Evolutionary conservation across 2,329 filamentous ascomycete genomes (phyloP).

Genomic region (Shiraia bambusicola): DNA sequence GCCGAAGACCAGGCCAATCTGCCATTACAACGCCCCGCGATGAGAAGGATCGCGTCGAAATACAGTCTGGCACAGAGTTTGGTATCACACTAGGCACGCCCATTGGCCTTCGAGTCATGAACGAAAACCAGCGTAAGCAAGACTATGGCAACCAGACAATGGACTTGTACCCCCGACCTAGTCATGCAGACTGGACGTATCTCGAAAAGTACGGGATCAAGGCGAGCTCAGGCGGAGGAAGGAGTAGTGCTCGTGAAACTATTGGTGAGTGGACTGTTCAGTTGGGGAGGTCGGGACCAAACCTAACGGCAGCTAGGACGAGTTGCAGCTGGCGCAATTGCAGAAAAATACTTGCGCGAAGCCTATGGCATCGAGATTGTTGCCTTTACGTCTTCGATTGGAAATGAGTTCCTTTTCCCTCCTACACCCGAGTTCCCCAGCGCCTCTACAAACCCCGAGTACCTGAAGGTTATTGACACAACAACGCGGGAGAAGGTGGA

Average conservation of each 20-base stretch:
- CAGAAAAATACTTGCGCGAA: constrained; percentile 84
- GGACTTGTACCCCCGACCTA: constrained; percentile 86
- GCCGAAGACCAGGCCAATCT: constrained; percentile 84
- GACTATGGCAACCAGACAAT: constrained; percentile 91
- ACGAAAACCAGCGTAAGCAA: constrained; percentile 88
- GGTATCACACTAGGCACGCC: constrained; percentile 89
- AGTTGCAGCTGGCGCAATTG: constrained; percentile 87
- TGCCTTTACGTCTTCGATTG: constrained; percentile 85
- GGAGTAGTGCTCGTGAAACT: constrained; percentile 91
- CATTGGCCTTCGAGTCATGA: constrained; percentile 82
- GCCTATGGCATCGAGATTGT: constrained; percentile 88
- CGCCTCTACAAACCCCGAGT: constrained; percentile 73
- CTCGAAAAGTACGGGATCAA: constrained; percentile 96
- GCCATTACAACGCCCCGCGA: constrained; percentile 88
- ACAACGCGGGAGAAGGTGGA: constrained; percentile 79
- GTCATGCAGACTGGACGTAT: constrained; percentile 96
- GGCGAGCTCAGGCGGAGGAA: constrained; percentile 84
- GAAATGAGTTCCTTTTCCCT: constrained; percentile 74
- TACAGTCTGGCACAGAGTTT: constrained; percentile 89
- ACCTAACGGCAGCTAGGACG: constrained; percentile 55
- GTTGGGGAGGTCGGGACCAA: not conserved
- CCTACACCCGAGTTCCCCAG: constrained; percentile 65
- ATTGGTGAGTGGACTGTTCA: constrained; percentile 60
- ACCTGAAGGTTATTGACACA: constrained; percentile 70
- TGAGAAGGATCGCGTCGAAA: constrained; percentile 88